Conservation (phyloP, 495 filamentous ascomycete species). For the Penicillium dipodomyicola region DNA sequence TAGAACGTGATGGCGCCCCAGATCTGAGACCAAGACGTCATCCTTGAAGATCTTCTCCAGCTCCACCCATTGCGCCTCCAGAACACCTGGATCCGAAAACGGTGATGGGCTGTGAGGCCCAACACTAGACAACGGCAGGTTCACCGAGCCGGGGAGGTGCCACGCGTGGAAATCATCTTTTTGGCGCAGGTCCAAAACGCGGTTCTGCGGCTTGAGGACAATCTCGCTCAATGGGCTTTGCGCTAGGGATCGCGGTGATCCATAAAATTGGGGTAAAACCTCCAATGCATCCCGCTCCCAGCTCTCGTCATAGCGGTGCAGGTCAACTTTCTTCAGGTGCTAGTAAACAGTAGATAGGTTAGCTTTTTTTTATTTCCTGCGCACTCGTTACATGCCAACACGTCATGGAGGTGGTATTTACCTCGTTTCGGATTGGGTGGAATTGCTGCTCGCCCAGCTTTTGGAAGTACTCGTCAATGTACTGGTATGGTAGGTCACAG, state of each 20-base stretch:
- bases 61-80: constrained; percentile 47
- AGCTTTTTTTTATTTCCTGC: neutral
- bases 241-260: constrained; percentile 25
- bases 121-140: constrained; percentile 38
- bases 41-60: constrained; percentile 41
- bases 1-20: constrained; percentile 38
- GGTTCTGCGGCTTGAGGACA: constrained; percentile 26
- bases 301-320: constrained; percentile 53
- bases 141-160: constrained; percentile 46
- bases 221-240: constrained; percentile 27
- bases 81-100: constrained; percentile 43
- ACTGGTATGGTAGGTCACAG: constrained; percentile 63
- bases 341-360: constrained; percentile 20
- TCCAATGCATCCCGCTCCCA: constrained; percentile 48
- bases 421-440: constrained; percentile 56
- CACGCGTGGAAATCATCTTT: constrained; percentile 39
- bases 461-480: constrained; percentile 58
- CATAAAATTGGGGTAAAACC: constrained; percentile 39
- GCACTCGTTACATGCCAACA: neutral
- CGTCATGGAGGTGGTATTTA: constrained; percentile 22
- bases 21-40: constrained; percentile 22
- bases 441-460: constrained; percentile 52
- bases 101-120: constrained; percentile 38
- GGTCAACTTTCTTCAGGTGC: constrained; percentile 50
- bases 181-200: constrained; percentile 45